Percentiles rank a stretch among this genome's conserved stretches.
Evolutionary conservation across 352 stramenopile species (phyloP).

Genomic region (Stramenopiles sp.): DNA sequence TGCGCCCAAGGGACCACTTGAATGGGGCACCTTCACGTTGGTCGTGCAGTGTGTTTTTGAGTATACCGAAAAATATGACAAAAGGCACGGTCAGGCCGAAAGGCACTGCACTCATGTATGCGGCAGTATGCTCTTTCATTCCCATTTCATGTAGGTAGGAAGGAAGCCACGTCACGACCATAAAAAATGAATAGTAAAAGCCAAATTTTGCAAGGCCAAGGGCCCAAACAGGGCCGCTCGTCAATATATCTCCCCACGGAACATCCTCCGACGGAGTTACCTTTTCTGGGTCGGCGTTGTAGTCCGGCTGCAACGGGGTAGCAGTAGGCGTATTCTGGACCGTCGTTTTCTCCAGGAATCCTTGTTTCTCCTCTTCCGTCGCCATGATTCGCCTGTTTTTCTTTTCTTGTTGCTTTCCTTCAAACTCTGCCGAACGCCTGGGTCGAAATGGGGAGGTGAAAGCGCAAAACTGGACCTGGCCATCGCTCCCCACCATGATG

Average conservation of each 20-base stretch:
- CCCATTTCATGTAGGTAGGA: background rate
- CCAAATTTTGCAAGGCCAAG: background rate
- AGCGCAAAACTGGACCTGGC: too few relatives aligned
- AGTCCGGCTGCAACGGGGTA: background rate
- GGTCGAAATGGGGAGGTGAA: too few relatives aligned
- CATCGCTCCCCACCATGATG: too few relatives aligned
- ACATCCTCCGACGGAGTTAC: background rate
- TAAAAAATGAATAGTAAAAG: background rate
- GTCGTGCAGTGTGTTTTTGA: background rate
- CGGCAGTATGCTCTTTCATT: background rate
- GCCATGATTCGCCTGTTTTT: too few relatives aligned
- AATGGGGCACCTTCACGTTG: background rate
- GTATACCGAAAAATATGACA: background rate
- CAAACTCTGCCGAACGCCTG: too few relatives aligned
- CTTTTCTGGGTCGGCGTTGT: background rate
- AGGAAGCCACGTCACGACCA: background rate
- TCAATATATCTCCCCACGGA: background rate
- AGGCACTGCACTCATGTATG: background rate
- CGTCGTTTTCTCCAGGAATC: too few relatives aligned
- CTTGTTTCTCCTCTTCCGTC: too few relatives aligned
- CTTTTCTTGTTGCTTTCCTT: too few relatives aligned
- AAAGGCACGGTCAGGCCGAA: background rate
- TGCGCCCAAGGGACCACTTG: background rate
- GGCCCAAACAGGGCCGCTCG: background rate
- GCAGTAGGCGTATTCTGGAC: too few relatives aligned